Percentiles rank a stretch among this genome's conserved stretches.
phyloP scores from a whole-genome alignment of 495 filamentous ascomycete genomes.

The Parachaetomium inaequale region DNA sequence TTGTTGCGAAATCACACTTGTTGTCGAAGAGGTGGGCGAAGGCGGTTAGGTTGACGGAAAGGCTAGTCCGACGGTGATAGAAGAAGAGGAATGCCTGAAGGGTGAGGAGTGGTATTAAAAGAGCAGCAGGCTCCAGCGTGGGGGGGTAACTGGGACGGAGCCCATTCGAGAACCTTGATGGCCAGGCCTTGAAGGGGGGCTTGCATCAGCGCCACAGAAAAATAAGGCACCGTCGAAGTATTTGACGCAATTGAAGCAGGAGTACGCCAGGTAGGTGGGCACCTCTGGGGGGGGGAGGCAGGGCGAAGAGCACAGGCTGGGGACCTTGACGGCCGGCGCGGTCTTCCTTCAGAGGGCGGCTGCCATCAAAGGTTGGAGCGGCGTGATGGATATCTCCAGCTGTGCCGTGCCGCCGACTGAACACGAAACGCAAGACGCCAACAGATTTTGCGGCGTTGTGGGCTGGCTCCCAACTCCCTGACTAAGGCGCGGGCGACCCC shows the following conservation, averaged over 20 bases:
- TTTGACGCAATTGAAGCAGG: neutral
- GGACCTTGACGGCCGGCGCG: neutral
- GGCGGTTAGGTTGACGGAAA: neutral
- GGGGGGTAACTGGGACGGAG: neutral
- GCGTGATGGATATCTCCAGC: neutral
- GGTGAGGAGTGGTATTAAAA: neutral
- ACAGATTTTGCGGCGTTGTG: neutral
- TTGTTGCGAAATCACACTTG: neutral
- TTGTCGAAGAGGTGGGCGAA: neutral
- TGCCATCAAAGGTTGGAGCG: neutral
- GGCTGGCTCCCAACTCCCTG: neutral
- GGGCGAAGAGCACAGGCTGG: neutral
- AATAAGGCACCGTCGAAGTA: neutral
- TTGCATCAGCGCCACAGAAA: slow-evolving; percentile 6
- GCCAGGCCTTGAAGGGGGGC: neutral
- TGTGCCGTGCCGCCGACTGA: neutral
- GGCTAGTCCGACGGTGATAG: neutral
- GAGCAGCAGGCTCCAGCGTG: neutral
- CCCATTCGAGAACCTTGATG: slow-evolving; percentile 16
- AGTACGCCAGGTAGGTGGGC: neutral
- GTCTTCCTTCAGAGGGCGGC: neutral
- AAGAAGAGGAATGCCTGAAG: neutral
- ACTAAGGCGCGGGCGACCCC: neutral
- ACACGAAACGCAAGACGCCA: neutral
- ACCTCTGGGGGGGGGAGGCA: neutral